Evolutionary conservation across 192 early-diverging fungal genomes (phyloP).

Genomic region (Coemansia sp.): DNA sequence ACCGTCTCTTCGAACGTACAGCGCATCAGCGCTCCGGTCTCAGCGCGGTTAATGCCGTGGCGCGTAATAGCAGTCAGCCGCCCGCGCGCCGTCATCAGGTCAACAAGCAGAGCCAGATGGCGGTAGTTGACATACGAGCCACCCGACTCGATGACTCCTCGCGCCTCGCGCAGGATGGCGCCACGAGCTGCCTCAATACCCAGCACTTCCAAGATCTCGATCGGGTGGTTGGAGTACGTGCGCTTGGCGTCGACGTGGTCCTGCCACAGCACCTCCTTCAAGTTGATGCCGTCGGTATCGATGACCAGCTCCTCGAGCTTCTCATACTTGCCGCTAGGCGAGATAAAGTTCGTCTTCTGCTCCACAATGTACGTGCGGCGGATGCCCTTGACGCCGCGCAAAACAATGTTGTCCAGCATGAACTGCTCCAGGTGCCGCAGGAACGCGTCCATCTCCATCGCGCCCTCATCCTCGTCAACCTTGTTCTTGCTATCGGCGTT

Average conservation of each 20-base stretch:
- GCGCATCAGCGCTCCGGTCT: constrained; percentile 92
- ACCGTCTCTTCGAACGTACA: constrained; percentile 99
- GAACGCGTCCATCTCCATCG: constrained; percentile 85
- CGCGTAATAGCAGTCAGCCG: constrained; percentile 96
- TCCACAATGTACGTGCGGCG: constrained; percentile 71
- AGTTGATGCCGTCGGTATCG: constrained; percentile 93
- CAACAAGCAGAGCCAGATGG: constrained; percentile 92
- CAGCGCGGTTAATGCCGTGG: constrained; percentile 97
- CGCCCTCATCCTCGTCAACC: constrained; percentile 58
- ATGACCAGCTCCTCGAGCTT: constrained; percentile 75
- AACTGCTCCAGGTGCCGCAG: constrained; percentile 82
- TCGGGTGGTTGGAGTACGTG: constrained; percentile 91
- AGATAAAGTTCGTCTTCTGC: constrained; percentile 30
- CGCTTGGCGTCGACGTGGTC: constrained; percentile 80
- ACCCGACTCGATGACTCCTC: constrained; percentile 93
- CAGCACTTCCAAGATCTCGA: constrained; percentile 89
- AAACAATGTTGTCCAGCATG: constrained; percentile 84
- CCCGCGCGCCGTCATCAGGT: constrained; percentile 96
- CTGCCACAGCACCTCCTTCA: constrained; percentile 83
- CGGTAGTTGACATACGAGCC: constrained; percentile 99
- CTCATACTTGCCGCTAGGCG: constrained; percentile 66
- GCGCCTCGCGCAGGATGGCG: constrained; percentile 86
- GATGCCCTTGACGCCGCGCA: constrained; percentile 90
- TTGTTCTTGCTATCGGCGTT: constrained; percentile 62
- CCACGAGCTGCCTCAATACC: constrained; percentile 97